These are phyloP conservation scores for Fagopyrum esculentum DNA, from an alignment of 148 eudicot species.

Conservation along the genomic window DNA sequence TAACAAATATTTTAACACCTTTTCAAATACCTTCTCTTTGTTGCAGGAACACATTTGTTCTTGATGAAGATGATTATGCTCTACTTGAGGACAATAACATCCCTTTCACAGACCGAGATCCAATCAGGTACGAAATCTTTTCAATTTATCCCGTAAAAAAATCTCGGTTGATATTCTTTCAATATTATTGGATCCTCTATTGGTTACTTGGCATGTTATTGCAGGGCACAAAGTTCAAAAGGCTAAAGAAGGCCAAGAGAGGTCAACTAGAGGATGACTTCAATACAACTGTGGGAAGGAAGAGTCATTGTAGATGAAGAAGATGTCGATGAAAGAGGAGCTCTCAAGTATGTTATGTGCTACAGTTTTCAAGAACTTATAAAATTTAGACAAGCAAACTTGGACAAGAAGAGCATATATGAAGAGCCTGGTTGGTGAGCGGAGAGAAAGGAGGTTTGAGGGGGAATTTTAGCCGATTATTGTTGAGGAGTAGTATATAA, in stretches of 20 bases:
- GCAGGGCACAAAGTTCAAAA: slow-evolving; percentile 72
- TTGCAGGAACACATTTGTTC: slow-evolving; percentile 15
- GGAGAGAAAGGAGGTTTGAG: slow-evolving; percentile 58
- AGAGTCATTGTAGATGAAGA: slow-evolving; percentile 83
- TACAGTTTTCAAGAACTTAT: slow-evolving; percentile 49
- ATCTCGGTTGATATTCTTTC: neutral
- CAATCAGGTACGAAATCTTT: slow-evolving; percentile 18
- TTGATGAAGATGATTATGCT: slow-evolving; percentile 88
- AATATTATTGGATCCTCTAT: neutral
- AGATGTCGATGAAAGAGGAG: slow-evolving; percentile 70
- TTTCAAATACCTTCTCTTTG: no score
- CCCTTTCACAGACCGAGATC: slow-evolving; percentile 44
- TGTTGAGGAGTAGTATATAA: slow-evolving; percentile 73
- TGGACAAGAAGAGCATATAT: slow-evolving; percentile 38
- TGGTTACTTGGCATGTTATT: slow-evolving; percentile 11
- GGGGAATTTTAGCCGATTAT: slow-evolving; percentile 80
- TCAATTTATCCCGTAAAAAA: neutral
- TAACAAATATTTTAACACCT: no score
- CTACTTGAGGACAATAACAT: slow-evolving; percentile 74
- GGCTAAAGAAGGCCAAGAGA: slow-evolving; percentile 77
- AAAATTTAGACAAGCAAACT: slow-evolving; percentile 37
- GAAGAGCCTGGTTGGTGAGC: slow-evolving; percentile 36
- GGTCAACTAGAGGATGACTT: slow-evolving; percentile 63
- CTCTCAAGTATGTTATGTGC: slow-evolving; percentile 42
- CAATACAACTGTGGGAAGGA: slow-evolving; percentile 49